A percentile compares a stretch with the other conserved stretches of the same genome.
Conservation (phyloP, 768 basidiomycete species). For the Trametes cingulata region DNA sequence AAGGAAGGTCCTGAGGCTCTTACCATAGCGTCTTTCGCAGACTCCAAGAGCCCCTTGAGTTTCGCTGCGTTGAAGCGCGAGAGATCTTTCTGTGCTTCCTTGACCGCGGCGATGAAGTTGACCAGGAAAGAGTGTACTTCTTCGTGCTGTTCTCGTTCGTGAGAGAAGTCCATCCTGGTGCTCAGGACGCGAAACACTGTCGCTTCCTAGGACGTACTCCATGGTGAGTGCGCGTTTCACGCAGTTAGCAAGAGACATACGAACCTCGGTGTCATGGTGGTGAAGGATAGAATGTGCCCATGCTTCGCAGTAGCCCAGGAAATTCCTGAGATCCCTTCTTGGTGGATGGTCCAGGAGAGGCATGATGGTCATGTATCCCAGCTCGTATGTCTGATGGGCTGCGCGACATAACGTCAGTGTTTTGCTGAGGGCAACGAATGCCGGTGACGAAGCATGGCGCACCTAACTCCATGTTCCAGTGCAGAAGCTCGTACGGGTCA, state of each 20-base stretch:
- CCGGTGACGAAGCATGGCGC: not conserved
- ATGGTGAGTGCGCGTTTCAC: not conserved
- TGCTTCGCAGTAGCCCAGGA: conserved; percentile 42
- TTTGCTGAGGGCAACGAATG: not conserved
- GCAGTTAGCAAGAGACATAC: not conserved
- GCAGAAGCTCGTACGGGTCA: conserved; percentile 17
- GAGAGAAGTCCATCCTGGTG: conserved; percentile 40
- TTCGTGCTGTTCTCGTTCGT: conserved; percentile 39
- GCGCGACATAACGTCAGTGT: not conserved
- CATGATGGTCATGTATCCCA: conserved; percentile 39
- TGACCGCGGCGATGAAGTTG: conserved; percentile 29
- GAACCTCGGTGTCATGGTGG: conserved; percentile 38
- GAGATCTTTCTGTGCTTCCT: conserved; percentile 28
- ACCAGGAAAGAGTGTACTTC: conserved; percentile 35
- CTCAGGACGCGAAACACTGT: conserved; percentile 40
- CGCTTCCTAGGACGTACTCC: conserved; percentile 27
- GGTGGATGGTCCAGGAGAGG: conserved; percentile 38
- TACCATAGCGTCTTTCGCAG: conserved; percentile 36
- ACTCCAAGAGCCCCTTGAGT: conserved; percentile 33
- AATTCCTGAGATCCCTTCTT: conserved; percentile 38
- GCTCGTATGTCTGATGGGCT: conserved; percentile 41
- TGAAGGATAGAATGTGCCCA: conserved; percentile 38
- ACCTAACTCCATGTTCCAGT: conserved; percentile 28
- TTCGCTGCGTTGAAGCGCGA: conserved; percentile 34
- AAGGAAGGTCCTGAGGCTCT: not conserved